Base-by-base conservation (phyloP, 2,329 filamentous ascomycete genomes). In the Penicillium hesseltinei region DNA sequence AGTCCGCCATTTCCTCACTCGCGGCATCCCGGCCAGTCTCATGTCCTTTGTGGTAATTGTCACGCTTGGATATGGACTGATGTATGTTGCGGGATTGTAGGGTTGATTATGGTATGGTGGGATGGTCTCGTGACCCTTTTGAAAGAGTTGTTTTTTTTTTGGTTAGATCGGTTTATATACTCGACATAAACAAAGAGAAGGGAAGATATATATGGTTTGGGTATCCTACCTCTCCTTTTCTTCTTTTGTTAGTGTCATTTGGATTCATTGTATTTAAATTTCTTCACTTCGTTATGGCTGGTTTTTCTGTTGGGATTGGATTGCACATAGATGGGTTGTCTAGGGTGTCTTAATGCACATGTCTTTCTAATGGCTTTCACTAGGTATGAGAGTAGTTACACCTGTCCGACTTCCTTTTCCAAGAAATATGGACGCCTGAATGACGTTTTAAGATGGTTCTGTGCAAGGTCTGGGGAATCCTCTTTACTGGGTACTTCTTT, bases 1-100 rank as follows among this genome's bases (percentile, higher is more conserved):
- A 59, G 95, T 99, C 51, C 90, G 89, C 71, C 94, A 99, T 73
- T 99, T 99, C 75, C 88, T 99, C 69, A 95, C 89, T 51, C 82
- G 92, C n/a, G 94, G 94, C 69, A 85, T 99, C 38, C 93, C 94
- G 0, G 88, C 89, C 70, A 95, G 90, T 74, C 72, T 97, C 36
- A 80, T 97, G 54, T 88, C 92, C 0, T 88, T 96, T 65, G 74
- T 82, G 0, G 90, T 99, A 10, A 88, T 97, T 42, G 83, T 97
- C 29, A 93, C 91, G 0, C 78, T 99, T 42, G 95, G 94, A 0
- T 99, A 97, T 75, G 91, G 88, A 2, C 81, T 95, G 62, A 97
- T 97, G 92, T 81, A 88, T 62, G 80, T 91, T 49, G 87, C 84
- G 11, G 87, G 87, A 0, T 80, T 91, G 51, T 88, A 65, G 56